Base-by-base conservation (phyloP, 2,329 filamentous ascomycete genomes). In the Corinectria fuckeliana region DNA sequence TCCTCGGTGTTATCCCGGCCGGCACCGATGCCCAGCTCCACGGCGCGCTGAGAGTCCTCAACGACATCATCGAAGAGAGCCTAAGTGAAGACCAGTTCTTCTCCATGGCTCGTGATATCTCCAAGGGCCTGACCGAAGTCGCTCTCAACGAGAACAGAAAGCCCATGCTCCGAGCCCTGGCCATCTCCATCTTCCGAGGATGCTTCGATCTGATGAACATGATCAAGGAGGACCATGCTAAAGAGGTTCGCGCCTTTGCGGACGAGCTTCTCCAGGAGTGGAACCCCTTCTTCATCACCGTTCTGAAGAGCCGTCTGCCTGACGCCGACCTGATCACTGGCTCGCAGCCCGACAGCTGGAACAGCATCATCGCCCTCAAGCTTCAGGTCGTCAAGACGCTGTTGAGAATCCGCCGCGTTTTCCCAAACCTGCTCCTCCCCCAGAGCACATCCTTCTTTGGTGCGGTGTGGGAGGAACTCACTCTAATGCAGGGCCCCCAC, bases 201-300 rank as follows among this genome's bases (percentile, higher is more conserved):
- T 97, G 92, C 77, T 96, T 99, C 75, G 93, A 98, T 74, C 91
- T 95, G 56, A 86, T 99, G 79, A 93, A 98, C 77, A 96, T 97
- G 86, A 91, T 98, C 66, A 91, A 97, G 82, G 93, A 97, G 67
- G 92, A 96, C 68, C 91, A 98, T 77, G 91, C 91, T 71, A 84
- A 85, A 58, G 91, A 91, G 55, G 92, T 98, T 61, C 95, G 92
- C 76, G 84, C 83, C 1, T 99, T 99, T 74, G 93, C 94, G 52
- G 92, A 97, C 61, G 91, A 96, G 71, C 88, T 92, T 0, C 82
- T 98, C 48, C 84, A 83, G 67, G 85, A 86, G 50, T 99, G 95
- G 95, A 89, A 91, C 62, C 92, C 93, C 4, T 97, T 97, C 80
- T 95, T 98, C 80, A 83, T 92, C 66, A 84, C 86, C 36, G 87